phyloP scores from a whole-genome alignment of 257 asterid species.

The Nicotiana attenuata region DNA sequence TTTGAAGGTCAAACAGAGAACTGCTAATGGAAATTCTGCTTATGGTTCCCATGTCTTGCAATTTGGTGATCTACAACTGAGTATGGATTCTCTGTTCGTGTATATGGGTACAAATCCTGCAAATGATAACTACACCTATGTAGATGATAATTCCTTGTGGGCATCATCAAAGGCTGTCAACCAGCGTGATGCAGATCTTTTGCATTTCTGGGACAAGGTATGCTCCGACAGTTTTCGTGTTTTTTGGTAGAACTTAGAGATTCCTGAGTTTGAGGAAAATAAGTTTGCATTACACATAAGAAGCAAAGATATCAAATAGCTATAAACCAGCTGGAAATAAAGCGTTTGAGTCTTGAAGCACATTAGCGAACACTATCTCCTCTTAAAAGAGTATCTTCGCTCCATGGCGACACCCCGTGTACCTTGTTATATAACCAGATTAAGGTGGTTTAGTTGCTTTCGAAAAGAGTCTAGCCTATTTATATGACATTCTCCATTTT shows the following conservation, averaged over 20 bases:
- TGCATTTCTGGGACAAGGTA: constrained; percentile 95
- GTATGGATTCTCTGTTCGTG: constrained; percentile 43
- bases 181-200: constrained; percentile 92
- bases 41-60: constrained; percentile 96
- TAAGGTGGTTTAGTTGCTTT: neutral
- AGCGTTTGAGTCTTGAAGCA: neutral
- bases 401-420: neutral
- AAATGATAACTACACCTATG: constrained; percentile 60
- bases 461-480: neutral
- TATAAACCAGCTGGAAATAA: neutral
- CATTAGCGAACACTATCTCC: neutral
- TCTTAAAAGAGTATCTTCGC: neutral
- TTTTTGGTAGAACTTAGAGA: neutral
- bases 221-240: neutral
- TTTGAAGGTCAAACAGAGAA: constrained; percentile 75
- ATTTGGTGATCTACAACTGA: constrained; percentile 65
- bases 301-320: neutral
- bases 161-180: constrained; percentile 55
- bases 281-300: neutral
- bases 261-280: neutral
- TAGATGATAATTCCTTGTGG: constrained; percentile 43
- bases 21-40: constrained; percentile 48
- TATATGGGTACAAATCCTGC: constrained; percentile 86
- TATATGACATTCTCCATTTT: neutral
- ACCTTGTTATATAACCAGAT: neutral